Conservation (phyloP, 257 asterid species). For the Solanum virginianum region DNA sequence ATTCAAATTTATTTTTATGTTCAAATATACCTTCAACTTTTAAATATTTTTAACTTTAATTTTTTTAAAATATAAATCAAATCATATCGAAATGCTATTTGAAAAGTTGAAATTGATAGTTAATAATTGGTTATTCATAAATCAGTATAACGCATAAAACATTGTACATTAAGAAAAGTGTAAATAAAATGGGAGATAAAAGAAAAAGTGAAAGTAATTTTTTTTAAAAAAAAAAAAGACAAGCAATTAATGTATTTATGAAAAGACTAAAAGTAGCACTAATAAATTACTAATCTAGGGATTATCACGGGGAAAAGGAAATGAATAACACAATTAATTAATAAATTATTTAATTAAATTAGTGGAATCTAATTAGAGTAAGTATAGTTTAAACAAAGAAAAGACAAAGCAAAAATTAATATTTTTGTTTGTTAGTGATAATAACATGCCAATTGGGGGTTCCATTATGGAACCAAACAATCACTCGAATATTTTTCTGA, state of each 20-base stretch:
- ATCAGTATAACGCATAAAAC: no score
- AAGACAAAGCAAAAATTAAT: not conserved
- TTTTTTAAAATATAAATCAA: not conserved
- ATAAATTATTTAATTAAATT: not conserved
- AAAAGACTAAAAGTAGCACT: not conserved
- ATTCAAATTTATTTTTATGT: not conserved
- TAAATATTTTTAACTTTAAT: not conserved
- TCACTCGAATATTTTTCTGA: not conserved
- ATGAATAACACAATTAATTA: not conserved
- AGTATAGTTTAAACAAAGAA: not conserved
- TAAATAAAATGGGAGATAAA: not conserved
- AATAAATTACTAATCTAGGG: not conserved
- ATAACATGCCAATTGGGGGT: not conserved
- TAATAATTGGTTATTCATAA: no score
- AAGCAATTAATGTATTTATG: not conserved
- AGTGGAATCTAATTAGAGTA: not conserved
- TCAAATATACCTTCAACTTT: not conserved
- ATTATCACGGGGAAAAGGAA: not conserved
- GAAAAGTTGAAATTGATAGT: not conserved
- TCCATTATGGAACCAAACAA: not conserved
- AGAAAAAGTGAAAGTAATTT: not conserved
- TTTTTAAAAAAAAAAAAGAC: not conserved
- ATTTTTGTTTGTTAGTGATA: not conserved
- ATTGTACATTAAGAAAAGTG: no score
- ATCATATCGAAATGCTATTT: not conserved